phyloP scores from a whole-genome alignment of 345 rosid species.

The Excoecaria cochinchinensis region DNA sequence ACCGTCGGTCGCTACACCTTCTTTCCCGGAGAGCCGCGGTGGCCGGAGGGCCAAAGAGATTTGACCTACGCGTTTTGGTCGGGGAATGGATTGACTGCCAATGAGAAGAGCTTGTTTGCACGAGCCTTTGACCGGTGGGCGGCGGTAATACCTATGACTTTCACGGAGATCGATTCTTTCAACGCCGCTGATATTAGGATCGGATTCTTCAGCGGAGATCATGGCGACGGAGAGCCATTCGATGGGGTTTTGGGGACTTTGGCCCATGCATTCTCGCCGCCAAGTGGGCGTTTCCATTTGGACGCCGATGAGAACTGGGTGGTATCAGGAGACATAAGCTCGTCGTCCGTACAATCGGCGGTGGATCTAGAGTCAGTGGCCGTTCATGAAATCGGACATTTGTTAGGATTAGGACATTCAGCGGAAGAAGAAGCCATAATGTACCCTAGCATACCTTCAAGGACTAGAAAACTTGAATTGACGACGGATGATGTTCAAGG shows the following conservation, averaged over 20 bases:
- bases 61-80: slow-evolving; percentile 71
- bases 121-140: slow-evolving; percentile 81
- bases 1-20: slow-evolving; percentile 59
- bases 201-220: slow-evolving; percentile 74
- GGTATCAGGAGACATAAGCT: slow-evolving; percentile 40
- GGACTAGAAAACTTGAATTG: slow-evolving; percentile 62
- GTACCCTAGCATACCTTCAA: slow-evolving; percentile 72
- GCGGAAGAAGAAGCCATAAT: slow-evolving; percentile 71
- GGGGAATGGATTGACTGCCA: slow-evolving; percentile 37
- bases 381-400: slow-evolving; percentile 92
- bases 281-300: slow-evolving; percentile 70
- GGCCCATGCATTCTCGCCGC: slow-evolving; percentile 93
- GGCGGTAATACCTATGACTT: slow-evolving; percentile 58
- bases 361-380: slow-evolving; percentile 90
- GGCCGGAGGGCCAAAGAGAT: slow-evolving; percentile 52
- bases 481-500: slow-evolving; percentile 64
- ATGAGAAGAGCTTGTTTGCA: slow-evolving; percentile 55
- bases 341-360: slow-evolving; percentile 39
- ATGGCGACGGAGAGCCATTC: slow-evolving; percentile 91
- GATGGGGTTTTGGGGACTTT: slow-evolving; percentile 84
- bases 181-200: slow-evolving; percentile 53
- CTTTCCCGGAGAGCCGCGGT: slow-evolving; percentile 69
- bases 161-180: slow-evolving; percentile 42
- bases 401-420: slow-evolving; percentile 91
- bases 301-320: slow-evolving; percentile 82